Evolutionary conservation across 2,329 filamentous ascomycete species (phyloP).

Genomic region (Dactylonectria macrodidyma): DNA sequence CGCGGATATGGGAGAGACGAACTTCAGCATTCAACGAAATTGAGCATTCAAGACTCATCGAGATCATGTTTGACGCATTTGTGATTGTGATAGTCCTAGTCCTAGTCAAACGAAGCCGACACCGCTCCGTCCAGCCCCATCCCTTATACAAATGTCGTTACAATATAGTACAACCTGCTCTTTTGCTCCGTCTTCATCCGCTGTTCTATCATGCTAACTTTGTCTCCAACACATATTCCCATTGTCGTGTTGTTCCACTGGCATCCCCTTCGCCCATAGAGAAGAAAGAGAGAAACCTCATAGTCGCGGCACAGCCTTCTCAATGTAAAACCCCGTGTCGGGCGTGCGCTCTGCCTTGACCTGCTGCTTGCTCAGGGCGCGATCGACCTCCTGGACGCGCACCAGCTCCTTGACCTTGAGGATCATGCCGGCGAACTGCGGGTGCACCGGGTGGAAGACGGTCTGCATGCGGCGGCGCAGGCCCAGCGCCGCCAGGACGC

Average conservation of each 20-base stretch:
- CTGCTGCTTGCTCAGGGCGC: slow-evolving; percentile 74
- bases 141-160: slow-evolving; percentile 49
- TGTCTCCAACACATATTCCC: not conserved
- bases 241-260: slow-evolving; percentile 11
- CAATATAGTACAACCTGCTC: slow-evolving; percentile 50
- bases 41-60: not conserved
- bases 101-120: slow-evolving; percentile 19
- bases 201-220: not conserved
- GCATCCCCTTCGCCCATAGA: not conserved
- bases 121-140: slow-evolving; percentile 17
- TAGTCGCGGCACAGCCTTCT: slow-evolving; percentile 64
- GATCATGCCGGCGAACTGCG: slow-evolving; percentile 89
- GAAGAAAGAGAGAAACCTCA: not conserved
- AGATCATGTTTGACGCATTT: slow-evolving; percentile 23
- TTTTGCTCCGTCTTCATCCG: slow-evolving; percentile 8
- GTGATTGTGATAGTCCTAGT: slow-evolving; percentile 30
- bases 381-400: slow-evolving; percentile 82
- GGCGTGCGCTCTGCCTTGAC: slow-evolving; percentile 81
- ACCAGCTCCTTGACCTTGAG: slow-evolving; percentile 96
- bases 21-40: not conserved
- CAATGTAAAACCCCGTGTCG: slow-evolving; percentile 85
- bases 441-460: slow-evolving; percentile 89
- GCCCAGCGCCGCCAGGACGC: slow-evolving; percentile 87
- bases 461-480: slow-evolving; percentile 87
- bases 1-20: not conserved